Percentiles rank a stretch among this genome's conserved stretches.
Evolutionary conservation across 1,139 yeast genomes (phyloP).

Genomic region (Hansenula sp.): DNA sequence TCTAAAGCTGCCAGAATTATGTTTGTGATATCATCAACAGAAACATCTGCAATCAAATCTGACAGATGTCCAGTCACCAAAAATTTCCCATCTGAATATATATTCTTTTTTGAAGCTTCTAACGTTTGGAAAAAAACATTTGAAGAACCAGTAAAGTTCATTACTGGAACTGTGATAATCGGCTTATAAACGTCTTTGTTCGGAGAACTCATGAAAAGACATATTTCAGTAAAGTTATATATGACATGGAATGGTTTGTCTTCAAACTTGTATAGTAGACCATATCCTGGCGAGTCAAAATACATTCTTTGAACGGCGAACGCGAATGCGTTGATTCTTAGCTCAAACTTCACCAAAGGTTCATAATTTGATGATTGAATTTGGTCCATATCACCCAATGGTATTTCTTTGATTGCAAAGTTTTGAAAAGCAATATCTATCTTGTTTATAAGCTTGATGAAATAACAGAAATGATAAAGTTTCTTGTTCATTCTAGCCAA

Average conservation of each 20-base stretch:
- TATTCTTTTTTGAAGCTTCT: constrained; percentile 34
- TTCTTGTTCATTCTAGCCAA: constrained; percentile 11
- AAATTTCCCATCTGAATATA: constrained; percentile 42
- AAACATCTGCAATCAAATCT: constrained; percentile 37
- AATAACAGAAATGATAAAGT: constrained; percentile 8
- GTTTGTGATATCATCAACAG: constrained; percentile 18
- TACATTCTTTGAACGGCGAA: constrained; percentile 24
- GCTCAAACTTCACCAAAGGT: constrained; percentile 18
- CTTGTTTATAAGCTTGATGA: constrained; percentile 15
- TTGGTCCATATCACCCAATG: constrained; percentile 15
- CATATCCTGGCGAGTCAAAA: constrained; percentile 52
- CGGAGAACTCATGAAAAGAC: constrained; percentile 14
- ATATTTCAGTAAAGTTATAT: constrained; percentile 18
- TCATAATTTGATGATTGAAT: constrained; percentile 16
- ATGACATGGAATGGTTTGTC: constrained; percentile 55
- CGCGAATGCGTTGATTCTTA: constrained; percentile 22
- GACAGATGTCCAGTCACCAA: constrained; percentile 48
- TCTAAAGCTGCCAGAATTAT: constrained; percentile 17
- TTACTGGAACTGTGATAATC: constrained; percentile 17
- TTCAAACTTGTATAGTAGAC: constrained; percentile 44
- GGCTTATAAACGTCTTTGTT: constrained; percentile 11
- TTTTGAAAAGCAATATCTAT: constrained; percentile 15
- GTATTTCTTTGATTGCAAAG: constrained; percentile 15
- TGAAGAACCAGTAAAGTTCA: constrained; percentile 49
- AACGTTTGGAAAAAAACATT: constrained; percentile 43